Percentiles rank a stretch among this genome's conserved stretches.
Conservation (phyloP, 1,139 yeast genomes). For the Yamadazyma oceani region DNA sequence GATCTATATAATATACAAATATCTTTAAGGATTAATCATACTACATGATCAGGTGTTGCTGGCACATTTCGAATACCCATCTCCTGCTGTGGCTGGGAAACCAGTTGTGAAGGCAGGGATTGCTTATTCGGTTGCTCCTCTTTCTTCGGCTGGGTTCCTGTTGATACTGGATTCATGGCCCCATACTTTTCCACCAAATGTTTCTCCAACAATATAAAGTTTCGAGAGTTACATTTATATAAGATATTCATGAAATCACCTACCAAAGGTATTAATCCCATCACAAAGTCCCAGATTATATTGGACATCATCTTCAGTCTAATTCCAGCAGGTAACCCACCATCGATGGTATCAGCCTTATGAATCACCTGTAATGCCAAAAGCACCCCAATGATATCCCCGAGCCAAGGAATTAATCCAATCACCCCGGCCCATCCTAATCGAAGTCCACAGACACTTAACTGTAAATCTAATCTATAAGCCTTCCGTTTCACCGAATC, state of each 20-base stretch:
- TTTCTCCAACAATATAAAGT: constrained; percentile 62
- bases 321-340: constrained; percentile 57
- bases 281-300: constrained; percentile 60
- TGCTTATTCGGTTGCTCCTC: too few species aligned
- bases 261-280: constrained; percentile 71
- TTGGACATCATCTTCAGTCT: constrained; percentile 58
- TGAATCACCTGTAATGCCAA: constrained; percentile 52
- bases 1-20: too few species aligned
- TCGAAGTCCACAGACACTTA: constrained; percentile 62
- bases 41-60: too few species aligned
- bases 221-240: constrained; percentile 75
- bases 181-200: constrained; percentile 48
- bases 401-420: constrained; percentile 68
- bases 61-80: too few species aligned
- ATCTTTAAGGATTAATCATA: too few species aligned
- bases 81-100: too few species aligned
- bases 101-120: too few species aligned
- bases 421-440: constrained; percentile 74
- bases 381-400: constrained; percentile 51
- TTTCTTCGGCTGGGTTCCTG: too few species aligned
- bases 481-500: constrained; percentile 59
- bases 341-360: constrained; percentile 57
- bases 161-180: background rate
- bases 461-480: constrained; percentile 62
- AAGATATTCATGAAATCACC: constrained; percentile 69